These are phyloP conservation scores for Ophiocytium majus DNA, from an alignment of 352 stramenopile genomes.

Conservation along the genomic window DNA sequence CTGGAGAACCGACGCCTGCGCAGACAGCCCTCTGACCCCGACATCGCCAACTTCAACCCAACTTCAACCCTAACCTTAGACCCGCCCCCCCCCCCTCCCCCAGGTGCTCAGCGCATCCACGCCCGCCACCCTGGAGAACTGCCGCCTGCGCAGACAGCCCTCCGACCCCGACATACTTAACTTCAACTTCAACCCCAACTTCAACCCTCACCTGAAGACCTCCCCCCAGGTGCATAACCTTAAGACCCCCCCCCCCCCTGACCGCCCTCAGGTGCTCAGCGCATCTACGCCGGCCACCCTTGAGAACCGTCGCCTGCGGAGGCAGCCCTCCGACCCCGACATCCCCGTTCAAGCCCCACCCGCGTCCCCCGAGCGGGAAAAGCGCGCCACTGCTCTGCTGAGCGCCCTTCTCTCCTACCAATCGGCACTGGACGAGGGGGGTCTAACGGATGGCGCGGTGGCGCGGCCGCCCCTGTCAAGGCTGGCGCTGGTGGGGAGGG, in stretches of 20 bases:
- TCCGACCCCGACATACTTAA: constrained; percentile 52
- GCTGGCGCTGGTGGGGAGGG: background rate
- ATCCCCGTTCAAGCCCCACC: constrained; percentile 24
- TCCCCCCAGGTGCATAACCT: too few species aligned
- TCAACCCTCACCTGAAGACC: too few species aligned
- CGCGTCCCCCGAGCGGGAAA: background rate
- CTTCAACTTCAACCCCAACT: too few species aligned
- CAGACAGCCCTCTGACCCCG: constrained; percentile 32
- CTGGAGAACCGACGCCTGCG: constrained; percentile 21
- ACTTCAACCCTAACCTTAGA: background rate
- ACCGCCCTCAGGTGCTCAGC: constrained; percentile 32
- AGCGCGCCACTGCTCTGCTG: background rate
- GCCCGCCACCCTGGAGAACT: constrained; percentile 13
- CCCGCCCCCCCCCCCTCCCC: too few species aligned
- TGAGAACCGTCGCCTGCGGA: constrained; percentile 13
- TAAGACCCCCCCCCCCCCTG: too few species aligned
- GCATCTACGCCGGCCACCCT: constrained; percentile 15
- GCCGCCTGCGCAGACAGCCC: constrained; percentile 2
- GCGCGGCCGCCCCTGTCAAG: too few species aligned
- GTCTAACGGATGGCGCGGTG: background rate
- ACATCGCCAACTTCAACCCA: constrained; percentile 29
- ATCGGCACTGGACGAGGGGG: background rate
- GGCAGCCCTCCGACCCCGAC: constrained; percentile 40
- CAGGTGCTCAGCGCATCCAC: constrained; percentile 33
- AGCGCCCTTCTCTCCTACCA: constrained; percentile 26